phyloP scores from a whole-genome alignment of 2,329 filamentous ascomycete species.

The Ascochyta viciae-villosae region DNA sequence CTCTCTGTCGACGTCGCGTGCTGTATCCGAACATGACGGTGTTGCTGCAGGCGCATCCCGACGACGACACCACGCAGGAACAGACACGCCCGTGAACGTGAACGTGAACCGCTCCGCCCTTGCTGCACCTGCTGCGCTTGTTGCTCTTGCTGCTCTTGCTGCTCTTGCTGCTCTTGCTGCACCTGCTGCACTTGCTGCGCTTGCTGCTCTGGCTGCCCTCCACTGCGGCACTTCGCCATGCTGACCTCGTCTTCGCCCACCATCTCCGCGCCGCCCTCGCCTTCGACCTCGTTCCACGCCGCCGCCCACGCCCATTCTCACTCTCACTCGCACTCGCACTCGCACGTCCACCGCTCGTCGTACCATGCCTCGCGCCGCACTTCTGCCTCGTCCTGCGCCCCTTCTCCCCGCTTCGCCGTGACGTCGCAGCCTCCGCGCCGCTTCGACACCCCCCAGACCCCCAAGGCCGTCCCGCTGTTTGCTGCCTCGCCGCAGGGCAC shows the following conservation, averaged over 20 bases:
- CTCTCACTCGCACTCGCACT: background rate
- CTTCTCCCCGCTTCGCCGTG: slow-evolving; percentile 46
- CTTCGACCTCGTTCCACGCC: slow-evolving; percentile 44
- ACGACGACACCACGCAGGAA: slow-evolving; percentile 1
- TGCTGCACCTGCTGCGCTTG: background rate
- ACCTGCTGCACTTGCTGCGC: background rate
- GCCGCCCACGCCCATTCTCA: slow-evolving; percentile 14
- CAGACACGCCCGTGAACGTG: background rate
- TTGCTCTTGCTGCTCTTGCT: background rate
- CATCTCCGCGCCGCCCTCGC: slow-evolving; percentile 47
- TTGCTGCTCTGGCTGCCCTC: background rate
- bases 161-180: too few species aligned
- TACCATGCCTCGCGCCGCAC: slow-evolving; percentile 30
- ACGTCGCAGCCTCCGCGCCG: slow-evolving; percentile 36
- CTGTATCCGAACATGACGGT: slow-evolving; percentile 27
- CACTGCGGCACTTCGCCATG: slow-evolving; percentile 25
- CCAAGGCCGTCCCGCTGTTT: slow-evolving; percentile 36
- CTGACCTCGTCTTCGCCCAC: slow-evolving; percentile 47
- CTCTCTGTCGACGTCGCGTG: slow-evolving; percentile 8
- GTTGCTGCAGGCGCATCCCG: slow-evolving; percentile 19
- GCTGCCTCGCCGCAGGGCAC: slow-evolving; percentile 36
- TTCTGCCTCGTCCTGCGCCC: slow-evolving; percentile 36
- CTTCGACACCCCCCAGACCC: slow-evolving; percentile 35
- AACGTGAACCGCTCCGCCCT: too few species aligned
- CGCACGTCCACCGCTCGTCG: slow-evolving; percentile 9